Conservation (phyloP, 352 stramenopile species). For the Phytophthora macrochlamydospora region DNA sequence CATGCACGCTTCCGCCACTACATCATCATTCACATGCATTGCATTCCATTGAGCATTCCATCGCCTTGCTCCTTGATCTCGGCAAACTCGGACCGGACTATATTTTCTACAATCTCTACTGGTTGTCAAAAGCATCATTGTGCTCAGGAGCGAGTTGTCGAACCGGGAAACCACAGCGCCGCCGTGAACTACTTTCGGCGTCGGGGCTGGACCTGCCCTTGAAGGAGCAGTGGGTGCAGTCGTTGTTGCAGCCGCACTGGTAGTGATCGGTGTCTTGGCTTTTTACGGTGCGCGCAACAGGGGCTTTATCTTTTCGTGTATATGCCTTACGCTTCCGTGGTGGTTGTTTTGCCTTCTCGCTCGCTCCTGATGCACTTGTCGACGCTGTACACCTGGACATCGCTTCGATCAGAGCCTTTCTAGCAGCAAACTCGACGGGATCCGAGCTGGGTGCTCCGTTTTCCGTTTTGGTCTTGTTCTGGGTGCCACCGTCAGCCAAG, state of each 20-base stretch:
- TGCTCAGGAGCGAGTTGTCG: not conserved
- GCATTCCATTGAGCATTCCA: conserved; percentile 32
- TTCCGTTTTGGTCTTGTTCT: conserved; percentile 22
- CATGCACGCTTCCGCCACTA: no score
- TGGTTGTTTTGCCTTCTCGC: conserved; percentile 36
- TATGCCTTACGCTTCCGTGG: conserved; percentile 75
- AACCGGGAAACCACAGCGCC: not conserved
- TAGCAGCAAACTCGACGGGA: conserved; percentile 31
- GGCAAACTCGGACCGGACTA: conserved; percentile 15
- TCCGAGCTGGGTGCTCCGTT: conserved; percentile 29
- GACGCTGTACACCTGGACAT: conserved; percentile 42
- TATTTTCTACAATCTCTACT: conserved; percentile 30
- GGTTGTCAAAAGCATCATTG: no score
- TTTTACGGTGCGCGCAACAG: conserved; percentile 40
- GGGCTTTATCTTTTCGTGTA: conserved; percentile 62
- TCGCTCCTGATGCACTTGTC: conserved; percentile 17
- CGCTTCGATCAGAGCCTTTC: conserved; percentile 42
- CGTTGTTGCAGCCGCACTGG: conserved; percentile 8
- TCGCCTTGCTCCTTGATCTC: conserved; percentile 12
- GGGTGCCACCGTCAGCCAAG: conserved; percentile 15
- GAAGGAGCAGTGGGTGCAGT: conserved; percentile 5
- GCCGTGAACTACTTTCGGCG: conserved; percentile 3
- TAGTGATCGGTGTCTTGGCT: conserved; percentile 34
- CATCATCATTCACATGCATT: conserved; percentile 32
- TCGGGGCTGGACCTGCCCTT: conserved; percentile 3